These are phyloP conservation scores for Microdochium nivale DNA, from an alignment of 2,329 filamentous ascomycete genomes.

Conservation along the genomic window DNA sequence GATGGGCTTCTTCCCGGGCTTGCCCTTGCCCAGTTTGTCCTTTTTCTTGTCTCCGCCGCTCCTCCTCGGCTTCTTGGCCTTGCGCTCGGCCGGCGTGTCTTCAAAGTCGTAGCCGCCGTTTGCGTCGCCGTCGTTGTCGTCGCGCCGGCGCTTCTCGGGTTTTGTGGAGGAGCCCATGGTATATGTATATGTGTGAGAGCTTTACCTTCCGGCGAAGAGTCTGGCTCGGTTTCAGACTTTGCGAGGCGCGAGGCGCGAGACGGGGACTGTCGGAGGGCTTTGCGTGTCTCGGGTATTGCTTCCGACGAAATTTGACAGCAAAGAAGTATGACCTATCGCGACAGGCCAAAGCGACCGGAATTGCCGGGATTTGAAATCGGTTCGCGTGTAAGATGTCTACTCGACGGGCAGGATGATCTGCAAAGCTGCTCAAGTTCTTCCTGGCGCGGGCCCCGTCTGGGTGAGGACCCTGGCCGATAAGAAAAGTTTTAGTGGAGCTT, in stretches of 20 bases:
- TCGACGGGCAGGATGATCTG: background rate
- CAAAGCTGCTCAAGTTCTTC: background rate
- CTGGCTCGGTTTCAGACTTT: background rate
- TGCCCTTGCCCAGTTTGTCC: background rate
- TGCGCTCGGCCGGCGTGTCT: constrained; percentile 6
- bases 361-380: too few relatives aligned
- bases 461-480: background rate
- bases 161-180: background rate
- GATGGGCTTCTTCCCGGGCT: background rate
- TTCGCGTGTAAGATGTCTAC: too few relatives aligned
- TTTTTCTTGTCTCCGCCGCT: background rate
- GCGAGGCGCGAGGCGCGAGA: too few relatives aligned
- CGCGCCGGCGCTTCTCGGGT: background rate
- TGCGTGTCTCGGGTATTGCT: too few relatives aligned
- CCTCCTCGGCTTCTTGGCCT: constrained; percentile 8
- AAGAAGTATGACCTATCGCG: too few relatives aligned
- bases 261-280: too few relatives aligned
- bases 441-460: too few relatives aligned
- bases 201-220: too few relatives aligned
- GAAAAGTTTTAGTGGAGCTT: constrained; percentile 1
- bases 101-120: constrained; percentile 8
- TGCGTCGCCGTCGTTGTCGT: constrained; percentile 4
- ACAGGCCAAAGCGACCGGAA: too few relatives aligned
- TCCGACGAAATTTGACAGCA: too few relatives aligned
- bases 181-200: background rate